A percentile compares a stretch with the other conserved stretches of the same genome.
These are phyloP conservation scores for Talinum fruticosum DNA, from an alignment of 148 eudicot genomes.

Conservation along the genomic window DNA sequence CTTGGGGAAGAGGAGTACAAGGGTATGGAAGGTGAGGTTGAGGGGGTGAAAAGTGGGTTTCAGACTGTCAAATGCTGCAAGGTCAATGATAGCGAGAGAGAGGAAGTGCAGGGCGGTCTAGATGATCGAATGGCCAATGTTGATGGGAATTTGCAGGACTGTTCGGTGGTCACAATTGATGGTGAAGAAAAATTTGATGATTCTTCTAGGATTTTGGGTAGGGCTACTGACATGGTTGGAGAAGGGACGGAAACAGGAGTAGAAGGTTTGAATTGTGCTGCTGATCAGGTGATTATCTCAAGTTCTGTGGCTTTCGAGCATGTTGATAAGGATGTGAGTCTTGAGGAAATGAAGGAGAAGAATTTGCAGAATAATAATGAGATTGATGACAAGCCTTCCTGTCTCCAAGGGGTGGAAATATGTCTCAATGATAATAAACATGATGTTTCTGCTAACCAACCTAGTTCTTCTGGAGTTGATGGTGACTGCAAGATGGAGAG, in stretches of 20 bases:
- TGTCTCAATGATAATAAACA: slow-evolving; percentile 7
- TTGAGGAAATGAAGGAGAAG: slow-evolving; percentile 23
- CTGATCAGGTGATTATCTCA: not conserved
- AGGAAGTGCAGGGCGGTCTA: slow-evolving; percentile 17
- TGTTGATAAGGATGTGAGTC: slow-evolving; percentile 14
- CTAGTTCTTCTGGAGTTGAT: not conserved
- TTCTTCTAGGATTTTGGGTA: slow-evolving; percentile 5
- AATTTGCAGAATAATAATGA: slow-evolving; percentile 12
- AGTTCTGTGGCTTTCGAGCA: not conserved
- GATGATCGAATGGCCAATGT: not conserved
- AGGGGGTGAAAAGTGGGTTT: slow-evolving; percentile 13
- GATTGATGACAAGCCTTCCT: slow-evolving; percentile 20
- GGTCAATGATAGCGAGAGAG: not conserved
- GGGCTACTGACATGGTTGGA: slow-evolving; percentile 19
- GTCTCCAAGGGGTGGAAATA: slow-evolving; percentile 11
- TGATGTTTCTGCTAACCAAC: not conserved
- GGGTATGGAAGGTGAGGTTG: slow-evolving; percentile 18
- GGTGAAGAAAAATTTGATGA: slow-evolving; percentile 9
- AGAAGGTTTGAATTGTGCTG: slow-evolving; percentile 14
- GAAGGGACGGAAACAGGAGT: slow-evolving; percentile 26
- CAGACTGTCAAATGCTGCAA: not conserved
- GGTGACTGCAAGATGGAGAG: not conserved
- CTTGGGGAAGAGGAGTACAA: slow-evolving; percentile 10
- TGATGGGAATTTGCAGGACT: not conserved
- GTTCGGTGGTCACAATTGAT: not conserved